Percentiles rank a stretch among this genome's conserved stretches.
These are phyloP conservation scores for Ambrosia trifida DNA, from an alignment of 129 eudicot species.

Conservation along the genomic window DNA sequence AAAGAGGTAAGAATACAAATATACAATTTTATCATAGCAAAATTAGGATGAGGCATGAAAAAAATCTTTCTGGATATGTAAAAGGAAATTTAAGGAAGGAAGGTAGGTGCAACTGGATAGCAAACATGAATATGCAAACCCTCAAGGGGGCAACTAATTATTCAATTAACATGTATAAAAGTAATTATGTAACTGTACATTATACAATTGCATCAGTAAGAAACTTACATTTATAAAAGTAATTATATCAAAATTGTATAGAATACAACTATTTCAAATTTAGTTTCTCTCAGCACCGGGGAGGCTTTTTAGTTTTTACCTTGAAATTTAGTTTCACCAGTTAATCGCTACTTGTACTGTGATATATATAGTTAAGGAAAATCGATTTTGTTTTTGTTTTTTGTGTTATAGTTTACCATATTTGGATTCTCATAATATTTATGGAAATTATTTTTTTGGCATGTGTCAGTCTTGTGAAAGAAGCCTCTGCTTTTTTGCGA, in stretches of 20 bases:
- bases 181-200: too few species aligned
- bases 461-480: slow-evolving; percentile 59
- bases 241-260: too few species aligned
- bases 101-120: too few species aligned
- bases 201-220: too few species aligned
- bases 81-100: too few species aligned
- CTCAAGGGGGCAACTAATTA: too few species aligned
- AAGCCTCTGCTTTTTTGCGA: slow-evolving; percentile 59
- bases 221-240: too few species aligned
- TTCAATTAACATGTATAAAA: too few species aligned
- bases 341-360: neutral
- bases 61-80: too few species aligned
- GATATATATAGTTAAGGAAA: neutral
- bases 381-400: neutral
- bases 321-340: neutral
- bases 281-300: too few species aligned
- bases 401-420: neutral
- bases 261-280: too few species aligned
- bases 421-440: neutral
- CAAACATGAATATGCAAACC: too few species aligned
- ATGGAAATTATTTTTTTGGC: slow-evolving; percentile 5
- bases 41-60: neutral
- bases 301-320: neutral
- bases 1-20: neutral
- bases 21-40: neutral